Conservation (phyloP, 164 flowering plant genomes). For the Vitis cinerea region DNA sequence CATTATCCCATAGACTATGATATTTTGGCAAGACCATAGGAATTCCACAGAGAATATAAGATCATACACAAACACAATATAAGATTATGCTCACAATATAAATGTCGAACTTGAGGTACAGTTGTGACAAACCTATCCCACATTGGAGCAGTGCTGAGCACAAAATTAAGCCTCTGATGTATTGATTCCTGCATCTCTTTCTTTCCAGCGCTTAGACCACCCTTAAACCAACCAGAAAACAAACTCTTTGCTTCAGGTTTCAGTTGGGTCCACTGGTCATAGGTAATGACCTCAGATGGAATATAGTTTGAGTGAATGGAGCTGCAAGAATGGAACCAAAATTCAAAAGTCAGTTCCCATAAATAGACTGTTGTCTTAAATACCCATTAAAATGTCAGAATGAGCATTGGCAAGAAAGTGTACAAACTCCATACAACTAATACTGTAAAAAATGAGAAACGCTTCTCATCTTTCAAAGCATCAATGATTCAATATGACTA, state of each 20-base stretch:
- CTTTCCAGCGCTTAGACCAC: constrained; percentile 66
- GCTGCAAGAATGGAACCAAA: constrained; percentile 36
- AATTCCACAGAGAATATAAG: background rate
- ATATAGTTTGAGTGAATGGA: constrained; percentile 36
- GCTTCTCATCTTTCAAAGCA: background rate
- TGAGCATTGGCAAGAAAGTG: background rate
- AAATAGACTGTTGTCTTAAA: background rate
- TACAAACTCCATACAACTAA: background rate
- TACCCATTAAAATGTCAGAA: background rate
- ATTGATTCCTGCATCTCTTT: constrained; percentile 71
- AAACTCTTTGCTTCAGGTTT: constrained; percentile 56
- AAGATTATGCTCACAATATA: background rate
- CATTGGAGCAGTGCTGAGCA: constrained; percentile 78
- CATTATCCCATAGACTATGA: background rate
- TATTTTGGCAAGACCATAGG: background rate
- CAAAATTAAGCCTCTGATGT: constrained; percentile 54
- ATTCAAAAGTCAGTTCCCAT: background rate
- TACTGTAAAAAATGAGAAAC: background rate
- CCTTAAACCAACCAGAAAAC: constrained; percentile 85
- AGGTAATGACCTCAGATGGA: constrained; percentile 78
- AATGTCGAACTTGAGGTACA: too few relatives aligned
- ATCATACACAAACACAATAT: background rate
- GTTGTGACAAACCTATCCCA: constrained; percentile 80
- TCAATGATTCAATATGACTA: background rate
- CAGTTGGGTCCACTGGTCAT: constrained; percentile 64